A percentile compares a stretch with the other conserved stretches of the same genome.
Conservation (phyloP, 2,329 filamentous ascomycete species). For the Venturia pyrina region DNA sequence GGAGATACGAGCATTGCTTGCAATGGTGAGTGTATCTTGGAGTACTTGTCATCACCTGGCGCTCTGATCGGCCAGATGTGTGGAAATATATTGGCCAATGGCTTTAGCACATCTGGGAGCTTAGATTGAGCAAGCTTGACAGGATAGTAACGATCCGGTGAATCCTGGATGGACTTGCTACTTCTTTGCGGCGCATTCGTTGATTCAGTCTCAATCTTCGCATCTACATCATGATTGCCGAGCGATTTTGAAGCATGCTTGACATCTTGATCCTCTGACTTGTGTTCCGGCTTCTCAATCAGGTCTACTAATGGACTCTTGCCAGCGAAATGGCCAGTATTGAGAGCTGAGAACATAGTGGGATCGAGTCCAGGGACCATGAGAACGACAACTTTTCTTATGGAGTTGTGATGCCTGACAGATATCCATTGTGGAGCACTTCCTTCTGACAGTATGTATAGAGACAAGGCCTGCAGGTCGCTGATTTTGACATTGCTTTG, state of each 20-base stretch:
- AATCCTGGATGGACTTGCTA: not conserved
- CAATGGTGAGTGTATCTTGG: constrained; percentile 77
- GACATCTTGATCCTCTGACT: not conserved
- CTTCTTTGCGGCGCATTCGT: not conserved
- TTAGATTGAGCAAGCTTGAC: constrained; percentile 30
- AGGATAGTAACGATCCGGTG: constrained; percentile 41
- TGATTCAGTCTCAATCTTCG: not conserved
- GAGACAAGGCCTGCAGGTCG: constrained; percentile 47
- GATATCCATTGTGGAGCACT: constrained; percentile 54
- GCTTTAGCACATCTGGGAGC: constrained; percentile 37
- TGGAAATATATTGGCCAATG: constrained; percentile 72
- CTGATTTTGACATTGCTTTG: constrained; percentile 46
- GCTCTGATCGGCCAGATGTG: constrained; percentile 85
- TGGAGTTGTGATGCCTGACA: constrained; percentile 44
- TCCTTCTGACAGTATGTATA: constrained; percentile 49
- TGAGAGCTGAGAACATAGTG: constrained; percentile 63
- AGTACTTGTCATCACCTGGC: constrained; percentile 72
- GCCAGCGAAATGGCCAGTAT: not conserved
- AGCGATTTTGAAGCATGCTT: not conserved
- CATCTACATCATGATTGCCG: not conserved
- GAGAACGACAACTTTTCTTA: constrained; percentile 70
- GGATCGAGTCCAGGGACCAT: constrained; percentile 90
- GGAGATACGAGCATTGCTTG: constrained; percentile 73
- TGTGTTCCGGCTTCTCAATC: not conserved
- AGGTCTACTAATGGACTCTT: not conserved